Evolutionary conservation across 345 rosid genomes (phyloP).

Genomic region (Salix arbutifolia): DNA sequence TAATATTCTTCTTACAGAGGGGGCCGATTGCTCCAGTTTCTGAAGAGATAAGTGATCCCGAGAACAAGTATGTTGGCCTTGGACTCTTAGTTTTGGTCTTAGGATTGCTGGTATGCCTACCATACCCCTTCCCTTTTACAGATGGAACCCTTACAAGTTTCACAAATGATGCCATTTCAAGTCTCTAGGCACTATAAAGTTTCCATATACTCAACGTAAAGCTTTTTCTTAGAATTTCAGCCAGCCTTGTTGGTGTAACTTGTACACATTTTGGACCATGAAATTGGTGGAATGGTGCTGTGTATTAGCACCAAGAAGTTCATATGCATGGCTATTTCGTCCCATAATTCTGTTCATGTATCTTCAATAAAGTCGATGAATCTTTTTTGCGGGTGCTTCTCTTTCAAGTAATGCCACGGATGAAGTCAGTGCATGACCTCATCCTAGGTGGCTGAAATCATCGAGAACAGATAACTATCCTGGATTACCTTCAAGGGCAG

Average conservation of each 20-base stretch:
- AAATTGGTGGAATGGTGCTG: neutral
- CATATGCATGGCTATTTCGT: neutral
- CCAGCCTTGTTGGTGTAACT: neutral
- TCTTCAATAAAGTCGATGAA: neutral
- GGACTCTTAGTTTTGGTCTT: conserved; percentile 67
- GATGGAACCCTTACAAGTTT: conserved; percentile 40
- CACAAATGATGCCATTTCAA: conserved; percentile 34
- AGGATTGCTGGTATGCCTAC: conserved; percentile 75
- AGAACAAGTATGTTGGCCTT: conserved; percentile 48
- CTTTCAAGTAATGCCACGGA: neutral
- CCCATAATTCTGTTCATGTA: neutral
- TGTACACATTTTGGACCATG: neutral
- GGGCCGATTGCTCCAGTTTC: conserved; percentile 80
- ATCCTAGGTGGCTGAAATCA: neutral
- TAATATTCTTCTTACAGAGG: conserved; percentile 79
- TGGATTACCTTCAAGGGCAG: neutral
- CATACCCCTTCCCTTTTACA: conserved; percentile 78
- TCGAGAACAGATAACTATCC: neutral
- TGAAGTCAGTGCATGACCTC: neutral
- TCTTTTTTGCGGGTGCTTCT: neutral
- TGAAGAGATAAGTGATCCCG: conserved; percentile 73
- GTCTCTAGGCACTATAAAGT: conserved; percentile 31
- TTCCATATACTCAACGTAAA: neutral
- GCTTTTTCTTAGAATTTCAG: neutral
- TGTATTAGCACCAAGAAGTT: neutral